Conservation (phyloP, 2,329 filamentous ascomycete species). For the Apiospora arundinis region DNA sequence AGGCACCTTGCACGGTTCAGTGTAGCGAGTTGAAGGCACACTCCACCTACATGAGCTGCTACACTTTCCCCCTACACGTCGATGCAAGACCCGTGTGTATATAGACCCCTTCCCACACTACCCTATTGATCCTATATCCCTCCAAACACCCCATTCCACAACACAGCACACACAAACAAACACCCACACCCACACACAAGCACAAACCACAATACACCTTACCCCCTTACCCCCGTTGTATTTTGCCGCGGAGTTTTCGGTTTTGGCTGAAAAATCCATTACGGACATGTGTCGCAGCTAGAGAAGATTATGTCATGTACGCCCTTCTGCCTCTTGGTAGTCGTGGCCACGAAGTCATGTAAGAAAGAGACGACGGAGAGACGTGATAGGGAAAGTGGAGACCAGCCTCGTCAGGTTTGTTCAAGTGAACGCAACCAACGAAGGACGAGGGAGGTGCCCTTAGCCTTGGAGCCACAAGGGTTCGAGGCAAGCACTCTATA, state of each 20-base stretch:
- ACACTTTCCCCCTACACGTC: constrained; percentile 26
- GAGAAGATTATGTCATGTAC: constrained; percentile 45
- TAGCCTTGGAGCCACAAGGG: neutral
- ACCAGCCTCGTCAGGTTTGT: constrained; percentile 26
- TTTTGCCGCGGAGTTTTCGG: constrained; percentile 42
- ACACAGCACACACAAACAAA: constrained; percentile 22
- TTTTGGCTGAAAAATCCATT: constrained; percentile 40
- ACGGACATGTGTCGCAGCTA: constrained; percentile 39
- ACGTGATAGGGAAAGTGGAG: constrained; percentile 27
- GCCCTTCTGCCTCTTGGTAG: constrained; percentile 32
- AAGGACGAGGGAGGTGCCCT: neutral
- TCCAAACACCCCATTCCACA: constrained; percentile 30
- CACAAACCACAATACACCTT: constrained; percentile 29
- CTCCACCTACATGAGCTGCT: constrained; percentile 25
- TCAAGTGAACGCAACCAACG: constrained; percentile 37
- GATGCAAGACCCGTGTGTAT: constrained; percentile 39
- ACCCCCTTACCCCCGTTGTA: constrained; percentile 30
- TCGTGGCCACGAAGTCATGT: constrained; percentile 45
- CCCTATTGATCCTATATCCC: constrained; percentile 42
- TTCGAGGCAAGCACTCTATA: neutral
- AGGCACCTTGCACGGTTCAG: constrained; percentile 36
- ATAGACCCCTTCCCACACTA: constrained; percentile 37
- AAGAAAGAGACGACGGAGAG: constrained; percentile 35
- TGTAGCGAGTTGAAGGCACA: constrained; percentile 35
- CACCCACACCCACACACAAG: constrained; percentile 26